A percentile compares a stretch with the other conserved stretches of the same genome.
These are phyloP conservation scores for Zymoseptoria crescenta DNA, from an alignment of 2,329 filamentous ascomycete genomes.

Conservation along the genomic window DNA sequence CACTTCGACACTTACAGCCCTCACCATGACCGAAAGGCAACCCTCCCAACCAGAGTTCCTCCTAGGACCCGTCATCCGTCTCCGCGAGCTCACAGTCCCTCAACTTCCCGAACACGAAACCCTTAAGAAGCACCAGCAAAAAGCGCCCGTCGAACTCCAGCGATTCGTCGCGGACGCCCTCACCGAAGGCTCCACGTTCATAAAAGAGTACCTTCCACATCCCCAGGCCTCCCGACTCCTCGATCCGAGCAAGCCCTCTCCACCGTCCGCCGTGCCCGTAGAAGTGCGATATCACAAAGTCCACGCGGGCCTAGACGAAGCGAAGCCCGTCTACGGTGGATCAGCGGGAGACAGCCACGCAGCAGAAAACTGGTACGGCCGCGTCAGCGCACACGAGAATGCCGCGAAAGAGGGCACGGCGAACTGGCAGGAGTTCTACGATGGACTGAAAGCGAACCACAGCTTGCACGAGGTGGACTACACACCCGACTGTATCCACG, in stretches of 20 bases:
- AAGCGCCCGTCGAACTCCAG: conserved; percentile 38
- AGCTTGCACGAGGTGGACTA: conserved; percentile 50
- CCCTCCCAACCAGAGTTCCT: not conserved
- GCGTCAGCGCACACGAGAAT: conserved; percentile 55
- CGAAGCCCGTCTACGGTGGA: conserved; percentile 9
- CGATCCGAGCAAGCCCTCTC: conserved; percentile 40
- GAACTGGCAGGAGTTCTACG: conserved; percentile 56
- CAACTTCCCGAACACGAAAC: conserved; percentile 30
- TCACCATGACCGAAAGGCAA: not conserved
- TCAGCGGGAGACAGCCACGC: conserved; percentile 9
- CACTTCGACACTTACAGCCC: not conserved
- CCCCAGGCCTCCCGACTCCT: conserved; percentile 46
- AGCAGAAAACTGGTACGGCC: conserved; percentile 56
- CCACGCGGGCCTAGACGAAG: conserved; percentile 35
- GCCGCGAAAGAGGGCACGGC: conserved; percentile 46
- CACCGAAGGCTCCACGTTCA: conserved; percentile 52
- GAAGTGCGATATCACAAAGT: conserved; percentile 48
- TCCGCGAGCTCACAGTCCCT: conserved; percentile 23
- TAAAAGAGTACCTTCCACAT: conserved; percentile 45
- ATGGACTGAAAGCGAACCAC: conserved; percentile 52
- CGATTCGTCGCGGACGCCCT: conserved; percentile 49
- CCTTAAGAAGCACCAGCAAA: conserved; percentile 16
- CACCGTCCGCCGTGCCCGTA: conserved; percentile 45
- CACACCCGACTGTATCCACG: conserved; percentile 49
- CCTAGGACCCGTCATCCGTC: conserved; percentile 25